Evolutionary conservation across 1,139 yeast genomes (phyloP).

Genomic region (Blastobotrys aristatus): DNA sequence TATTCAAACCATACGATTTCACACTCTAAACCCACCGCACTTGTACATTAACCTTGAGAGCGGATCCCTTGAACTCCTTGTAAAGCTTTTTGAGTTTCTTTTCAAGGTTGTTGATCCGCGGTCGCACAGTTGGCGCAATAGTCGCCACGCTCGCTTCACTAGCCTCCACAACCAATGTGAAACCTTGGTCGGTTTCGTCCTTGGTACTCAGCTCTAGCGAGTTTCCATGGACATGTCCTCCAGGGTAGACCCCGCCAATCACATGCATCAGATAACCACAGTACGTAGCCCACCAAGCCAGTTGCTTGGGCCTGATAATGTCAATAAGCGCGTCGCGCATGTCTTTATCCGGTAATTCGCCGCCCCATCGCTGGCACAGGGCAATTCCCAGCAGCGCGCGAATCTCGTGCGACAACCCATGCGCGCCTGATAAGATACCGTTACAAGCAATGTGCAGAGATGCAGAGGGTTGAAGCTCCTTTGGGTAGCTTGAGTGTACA

Average conservation of each 20-base stretch:
- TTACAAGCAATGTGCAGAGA: slow-evolving; percentile 62
- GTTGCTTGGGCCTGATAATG: slow-evolving; percentile 26
- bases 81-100: slow-evolving; percentile 29
- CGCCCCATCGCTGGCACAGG: slow-evolving; percentile 71
- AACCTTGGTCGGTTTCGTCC: slow-evolving; percentile 21
- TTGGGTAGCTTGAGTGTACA: slow-evolving; percentile 65
- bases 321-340: slow-evolving; percentile 42
- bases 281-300: slow-evolving; percentile 60
- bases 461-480: slow-evolving; percentile 65
- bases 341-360: slow-evolving; percentile 50
- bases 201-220: slow-evolving; percentile 33
- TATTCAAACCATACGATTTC: slow-evolving; percentile 46
- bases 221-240: slow-evolving; percentile 60
- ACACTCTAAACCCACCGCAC: slow-evolving; percentile 24
- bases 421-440: slow-evolving; percentile 64
- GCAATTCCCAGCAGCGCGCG: slow-evolving; percentile 64
- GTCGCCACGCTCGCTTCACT: slow-evolving; percentile 25
- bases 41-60: slow-evolving; percentile 23
- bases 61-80: slow-evolving; percentile 27
- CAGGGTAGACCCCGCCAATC: slow-evolving; percentile 69
- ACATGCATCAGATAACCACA: slow-evolving; percentile 66
- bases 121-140: slow-evolving; percentile 28
- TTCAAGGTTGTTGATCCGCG: slow-evolving; percentile 29
- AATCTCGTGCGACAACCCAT: slow-evolving; percentile 61
- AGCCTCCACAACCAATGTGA: slow-evolving; percentile 26